Evolutionary conservation across 2,329 filamentous ascomycete species (phyloP), one percentile per base, ranked within the genome.

Genomic region (Pseudofabraea citricarpa): DNA sequence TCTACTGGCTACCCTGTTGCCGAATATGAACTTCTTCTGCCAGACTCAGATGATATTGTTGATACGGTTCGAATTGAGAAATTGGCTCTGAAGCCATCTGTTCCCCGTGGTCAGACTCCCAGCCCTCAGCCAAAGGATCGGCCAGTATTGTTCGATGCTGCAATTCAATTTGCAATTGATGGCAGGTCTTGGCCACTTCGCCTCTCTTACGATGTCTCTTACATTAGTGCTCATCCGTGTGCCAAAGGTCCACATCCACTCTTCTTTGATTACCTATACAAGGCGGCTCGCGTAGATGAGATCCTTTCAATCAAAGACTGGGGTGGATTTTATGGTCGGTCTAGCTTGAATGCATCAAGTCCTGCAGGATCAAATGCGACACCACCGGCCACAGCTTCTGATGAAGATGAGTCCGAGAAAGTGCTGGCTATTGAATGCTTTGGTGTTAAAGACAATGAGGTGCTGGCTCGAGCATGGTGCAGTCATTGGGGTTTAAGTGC

Each of bases 401-500:
- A 69, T 12, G 66, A 70, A 12, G 66, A 72, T 15, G 77, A 82
- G 43, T 68, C 78, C 20, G 83, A 85, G 52, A 76, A 77, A 53
- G 83, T 90, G 3, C 68, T 90, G 7, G 81, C 84, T 4, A 73
- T 89, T 12, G 83, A 89, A 64, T 82, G 84, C 0, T 81, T 86
- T 59, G 85, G 85, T 1, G 83, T 85, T 18, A 70, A 71, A 38
- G 85, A 89, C 61, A 88, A 89, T 52, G 85, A 89, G 62, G 85
- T 88, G 4, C 73, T 90, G 54, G 85, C 82, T 1, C 70, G 85
- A 49, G 84, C 85, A 6, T 90, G 85, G 85, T 89, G 85, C 60
- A 77, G 83, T 43, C 82, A 87, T 55, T 87, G 83, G 77, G 85
- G 85, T 2, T 64, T 87, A 54, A 81, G 75, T 56, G 85, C 85